A percentile compares a stretch with the other conserved stretches of the same genome.
phyloP scores from a whole-genome alignment of 345 rosid genomes.

The Acer saccharum region DNA sequence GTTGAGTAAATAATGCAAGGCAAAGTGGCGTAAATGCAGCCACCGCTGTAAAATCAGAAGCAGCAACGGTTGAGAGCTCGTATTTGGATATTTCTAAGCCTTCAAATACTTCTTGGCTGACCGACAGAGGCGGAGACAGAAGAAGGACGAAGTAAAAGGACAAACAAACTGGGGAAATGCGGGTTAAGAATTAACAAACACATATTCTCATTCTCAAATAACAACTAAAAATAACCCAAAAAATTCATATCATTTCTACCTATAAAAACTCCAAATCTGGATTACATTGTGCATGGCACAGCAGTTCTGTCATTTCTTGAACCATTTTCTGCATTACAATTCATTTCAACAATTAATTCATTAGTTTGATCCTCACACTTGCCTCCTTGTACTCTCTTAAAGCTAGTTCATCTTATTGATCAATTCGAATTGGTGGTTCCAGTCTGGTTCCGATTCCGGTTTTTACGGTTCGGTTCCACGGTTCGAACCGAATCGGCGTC shows the following conservation, averaged over 20 bases:
- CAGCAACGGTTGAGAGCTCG: constrained; percentile 32
- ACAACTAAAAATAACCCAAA: too few relatives aligned
- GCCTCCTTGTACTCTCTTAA: neutral
- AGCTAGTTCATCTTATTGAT: constrained; percentile 71
- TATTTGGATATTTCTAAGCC: constrained; percentile 34
- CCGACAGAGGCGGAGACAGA: constrained; percentile 47
- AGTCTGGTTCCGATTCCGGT: neutral
- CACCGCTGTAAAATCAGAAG: constrained; percentile 53
- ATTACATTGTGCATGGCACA: constrained; percentile 1
- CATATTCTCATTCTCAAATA: too few relatives aligned
- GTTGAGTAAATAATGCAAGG: constrained; percentile 19
- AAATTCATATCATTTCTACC: too few relatives aligned
- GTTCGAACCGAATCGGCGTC: too few relatives aligned
- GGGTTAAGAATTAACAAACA: constrained; percentile 47
- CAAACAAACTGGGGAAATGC: constrained; percentile 55
- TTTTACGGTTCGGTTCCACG: too few relatives aligned
- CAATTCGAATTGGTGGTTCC: constrained; percentile 30
- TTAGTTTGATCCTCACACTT: neutral
- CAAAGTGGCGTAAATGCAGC: constrained; percentile 18
- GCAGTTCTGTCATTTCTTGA: neutral
- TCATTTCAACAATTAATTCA: neutral
- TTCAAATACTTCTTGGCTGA: constrained; percentile 78
- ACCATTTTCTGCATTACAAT: neutral
- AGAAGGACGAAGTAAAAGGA: constrained; percentile 50
- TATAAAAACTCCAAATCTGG: neutral